Base-by-base conservation (phyloP, 2,329 filamentous ascomycete genomes). In the Trichoderma pleuroti region DNA sequence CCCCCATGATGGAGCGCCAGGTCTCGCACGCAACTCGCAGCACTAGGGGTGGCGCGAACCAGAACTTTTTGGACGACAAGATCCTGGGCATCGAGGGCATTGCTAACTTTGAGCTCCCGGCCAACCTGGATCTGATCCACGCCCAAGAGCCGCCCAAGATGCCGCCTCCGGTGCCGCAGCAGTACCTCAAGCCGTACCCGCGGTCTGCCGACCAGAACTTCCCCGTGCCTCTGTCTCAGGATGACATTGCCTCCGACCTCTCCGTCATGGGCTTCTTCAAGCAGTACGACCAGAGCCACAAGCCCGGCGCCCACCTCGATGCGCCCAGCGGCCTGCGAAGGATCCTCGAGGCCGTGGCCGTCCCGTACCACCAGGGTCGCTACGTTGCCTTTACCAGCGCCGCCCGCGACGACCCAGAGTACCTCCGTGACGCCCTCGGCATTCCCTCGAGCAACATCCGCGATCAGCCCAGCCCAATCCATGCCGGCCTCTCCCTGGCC, bases 11-110 rank as follows among this genome's bases (percentile, higher is more conserved):
- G 88, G 89, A 91, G 77, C 85, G 88, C 39, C 87, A 88, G 72
- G 84, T 86, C 14, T 91, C 89, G 11, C 88, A 91, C 72, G 87
- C 87, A 14, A 91, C 89, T 21, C 83, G 89, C 56, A 91, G 88
- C 78, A 90, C 87, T 24, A 84, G 88, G 28, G 87, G 83, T n/a
- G 81, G 80, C 30, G 81, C 84, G 66, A 83, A 83, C 72, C 84
- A 86, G 68, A 88, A 88, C 75, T 87, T 87, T 72, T 76, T 85
- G 42, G 87, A 90, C 72, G 86, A 88, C 76, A 87, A 85, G 75
- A 81, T 88, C 49, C 81, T 88, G 14, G 89, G 88, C 16, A 83
- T 90, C 32, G 88, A 91, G 76, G 87, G 85, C 26, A 82, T 91
- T 57, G 82, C 85, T 71, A 89, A 87, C 74, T 86, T 90, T 72